A percentile compares a stretch with the other conserved stretches of the same genome.
Evolutionary conservation across 805 yeast species (phyloP).

Genomic region (Teunomyces lycoperdinae): DNA sequence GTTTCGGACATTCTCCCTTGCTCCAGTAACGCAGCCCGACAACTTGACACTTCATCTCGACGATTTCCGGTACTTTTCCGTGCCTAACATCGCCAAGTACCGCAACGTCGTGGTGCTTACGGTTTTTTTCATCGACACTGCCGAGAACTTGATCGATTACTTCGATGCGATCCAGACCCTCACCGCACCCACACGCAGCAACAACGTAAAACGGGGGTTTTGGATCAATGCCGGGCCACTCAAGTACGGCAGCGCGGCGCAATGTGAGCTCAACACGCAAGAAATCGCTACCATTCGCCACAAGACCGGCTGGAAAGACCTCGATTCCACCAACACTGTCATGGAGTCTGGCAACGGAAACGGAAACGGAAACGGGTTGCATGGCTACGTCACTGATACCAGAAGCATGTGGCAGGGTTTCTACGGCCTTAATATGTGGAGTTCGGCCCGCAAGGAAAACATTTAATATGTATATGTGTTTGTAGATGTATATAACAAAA

Average conservation of each 20-base stretch:
- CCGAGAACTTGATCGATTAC: conserved; percentile 78
- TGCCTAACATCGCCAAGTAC: conserved; percentile 24
- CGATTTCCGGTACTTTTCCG: conserved; percentile 60
- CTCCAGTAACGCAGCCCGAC: conserved; percentile 38
- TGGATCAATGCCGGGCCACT: conserved; percentile 95
- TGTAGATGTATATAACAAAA: neutral
- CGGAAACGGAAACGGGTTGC: conserved; percentile 35
- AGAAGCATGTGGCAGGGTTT: conserved; percentile 74
- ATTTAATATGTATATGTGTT: neutral
- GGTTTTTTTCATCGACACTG: conserved; percentile 87
- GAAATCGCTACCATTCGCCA: conserved; percentile 58
- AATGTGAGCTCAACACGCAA: conserved; percentile 68
- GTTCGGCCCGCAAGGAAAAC: conserved; percentile 35
- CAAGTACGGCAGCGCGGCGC: conserved; percentile 84
- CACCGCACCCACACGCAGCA: conserved; percentile 27
- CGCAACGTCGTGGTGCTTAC: conserved; percentile 57
- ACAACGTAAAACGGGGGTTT: conserved; percentile 41
- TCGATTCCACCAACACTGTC: conserved; percentile 12
- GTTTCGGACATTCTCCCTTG: conserved; percentile 38
- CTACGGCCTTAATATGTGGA: conserved; percentile 65
- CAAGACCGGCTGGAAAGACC: conserved; percentile 62
- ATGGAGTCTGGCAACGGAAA: conserved; percentile 9
- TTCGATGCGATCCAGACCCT: conserved; percentile 59
- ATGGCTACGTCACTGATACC: conserved; percentile 66
- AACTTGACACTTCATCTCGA: conserved; percentile 51